Base-by-base conservation (phyloP, 371 early-diverging fungal genomes). In the Rhizopus delemar region DNA sequence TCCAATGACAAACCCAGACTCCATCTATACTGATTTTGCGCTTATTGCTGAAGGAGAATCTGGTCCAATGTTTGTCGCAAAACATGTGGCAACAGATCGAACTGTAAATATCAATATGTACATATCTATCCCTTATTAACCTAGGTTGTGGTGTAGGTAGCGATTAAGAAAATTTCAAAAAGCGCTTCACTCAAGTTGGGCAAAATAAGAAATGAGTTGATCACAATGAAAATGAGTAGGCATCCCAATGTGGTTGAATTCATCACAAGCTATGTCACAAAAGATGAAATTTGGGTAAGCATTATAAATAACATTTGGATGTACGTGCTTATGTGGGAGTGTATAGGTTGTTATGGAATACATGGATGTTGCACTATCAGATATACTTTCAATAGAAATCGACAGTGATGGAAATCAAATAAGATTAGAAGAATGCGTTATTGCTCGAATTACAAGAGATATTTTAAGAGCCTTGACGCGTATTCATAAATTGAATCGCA, bases 381-480 rank as follows among this genome's bases (percentile, higher is more conserved):
- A 90, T 56, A 69, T 88, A 36, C 75, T 87, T 48, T 80, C 80
- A 2, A 66, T 75, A 34, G 82, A 84, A 71, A 75, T 78, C 48
- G 33, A 22, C 2, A 1, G 22, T 22, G 22, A 59, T 22, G 66
- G 63, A 34, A 7, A 41, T 8, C 72, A 63, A n/a, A 66, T 71
- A 16, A 62, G 57, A 11, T 65, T 88, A 63, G 74, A 69, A 8
- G 81, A 84, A 22, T 56, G 71, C 13, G 75, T 83, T 22, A 87
- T 88, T 56, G 82, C 87, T 11, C 73, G 80, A 8, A 73, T 85
- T 6, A 73, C 89, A 48, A 71, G 82, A 54, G 94, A 95, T 67
- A 79, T 93, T 32, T 64, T 95, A 46, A 78, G 83, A 32, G 98
- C 92, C 4, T 76, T 99, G 56, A 82, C 85, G 7, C 94, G 94